Conservation (phyloP, 164 flowering plant species). For the Sedum album region DNA sequence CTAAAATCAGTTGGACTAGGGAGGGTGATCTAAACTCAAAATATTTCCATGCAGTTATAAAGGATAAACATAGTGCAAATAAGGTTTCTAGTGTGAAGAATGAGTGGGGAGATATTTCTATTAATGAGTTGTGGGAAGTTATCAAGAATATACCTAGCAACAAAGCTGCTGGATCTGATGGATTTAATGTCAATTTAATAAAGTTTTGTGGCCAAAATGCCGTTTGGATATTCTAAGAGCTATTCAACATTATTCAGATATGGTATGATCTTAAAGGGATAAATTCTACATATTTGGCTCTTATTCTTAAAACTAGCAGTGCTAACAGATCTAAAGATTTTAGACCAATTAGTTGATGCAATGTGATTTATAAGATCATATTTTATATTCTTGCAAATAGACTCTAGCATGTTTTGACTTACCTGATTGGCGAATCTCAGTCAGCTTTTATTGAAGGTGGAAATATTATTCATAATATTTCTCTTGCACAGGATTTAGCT, state of each 20-base stretch:
- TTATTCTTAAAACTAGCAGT: neutral
- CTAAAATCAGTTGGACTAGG: neutral
- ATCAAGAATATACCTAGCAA: neutral
- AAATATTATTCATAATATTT: neutral
- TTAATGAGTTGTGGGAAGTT: neutral
- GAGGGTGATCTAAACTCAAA: too few species aligned
- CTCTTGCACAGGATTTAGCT: neutral
- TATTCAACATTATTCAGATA: neutral
- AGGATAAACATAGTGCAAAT: neutral
- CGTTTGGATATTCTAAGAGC: neutral
- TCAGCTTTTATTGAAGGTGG: neutral
- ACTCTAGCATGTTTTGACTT: neutral
- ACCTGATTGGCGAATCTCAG: neutral
- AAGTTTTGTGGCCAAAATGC: neutral
- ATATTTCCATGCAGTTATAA: neutral
- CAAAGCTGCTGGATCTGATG: neutral
- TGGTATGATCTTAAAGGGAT: neutral
- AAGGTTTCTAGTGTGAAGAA: neutral
- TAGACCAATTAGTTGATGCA: neutral
- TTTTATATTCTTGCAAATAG: neutral
- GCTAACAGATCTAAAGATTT: neutral
- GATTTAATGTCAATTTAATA: neutral
- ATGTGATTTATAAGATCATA: neutral
- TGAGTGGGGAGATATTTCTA: neutral
- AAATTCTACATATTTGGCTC: neutral